Percentiles rank a stretch among this genome's conserved stretches.
Conservation (phyloP, 2,329 filamentous ascomycete genomes). For the Nemania sp. region DNA sequence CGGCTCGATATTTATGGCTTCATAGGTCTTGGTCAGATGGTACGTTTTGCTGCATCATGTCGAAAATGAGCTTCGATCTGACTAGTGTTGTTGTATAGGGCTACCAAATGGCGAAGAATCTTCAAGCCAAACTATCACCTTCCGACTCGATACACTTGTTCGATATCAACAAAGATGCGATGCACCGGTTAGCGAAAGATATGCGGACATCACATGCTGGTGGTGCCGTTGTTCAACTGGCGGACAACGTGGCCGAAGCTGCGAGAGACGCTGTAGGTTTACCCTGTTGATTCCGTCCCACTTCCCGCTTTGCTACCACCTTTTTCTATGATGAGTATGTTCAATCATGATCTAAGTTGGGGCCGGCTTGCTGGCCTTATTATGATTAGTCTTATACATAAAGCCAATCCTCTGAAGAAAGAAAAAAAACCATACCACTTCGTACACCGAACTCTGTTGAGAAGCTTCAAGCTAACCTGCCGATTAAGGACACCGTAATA, state of each 20-base stretch:
- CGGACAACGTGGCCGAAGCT: constrained; percentile 60
- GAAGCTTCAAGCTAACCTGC: constrained; percentile 35
- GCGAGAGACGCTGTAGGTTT: constrained; percentile 63
- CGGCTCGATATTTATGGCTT: constrained; percentile 68
- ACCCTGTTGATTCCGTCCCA: constrained; percentile 42
- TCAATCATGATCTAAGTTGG: constrained; percentile 80
- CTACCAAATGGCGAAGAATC: constrained; percentile 73
- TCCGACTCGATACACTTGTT: constrained; percentile 65
- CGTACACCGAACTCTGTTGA: not conserved
- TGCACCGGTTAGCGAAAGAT: constrained; percentile 61
- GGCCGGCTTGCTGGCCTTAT: constrained; percentile 66
- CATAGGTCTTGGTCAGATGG: constrained; percentile 72
- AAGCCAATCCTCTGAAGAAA: constrained; percentile 80
- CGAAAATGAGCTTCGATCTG: constrained; percentile 12
- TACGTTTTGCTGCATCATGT: constrained; percentile 52
- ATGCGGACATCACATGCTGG: constrained; percentile 56
- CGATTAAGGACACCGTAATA: constrained; percentile 79
- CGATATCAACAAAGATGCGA: constrained; percentile 66
- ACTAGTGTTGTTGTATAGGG: constrained; percentile 55
- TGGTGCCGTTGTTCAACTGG: constrained; percentile 62
- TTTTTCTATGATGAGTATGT: constrained; percentile 53
- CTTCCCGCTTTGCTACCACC: constrained; percentile 14
- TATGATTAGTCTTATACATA: constrained; percentile 71
- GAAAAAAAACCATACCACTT: constrained; percentile 26
- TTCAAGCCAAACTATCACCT: constrained; percentile 66